These are phyloP conservation scores for Pythium brassicae DNA, from an alignment of 352 stramenopile species.

Conservation along the genomic window DNA sequence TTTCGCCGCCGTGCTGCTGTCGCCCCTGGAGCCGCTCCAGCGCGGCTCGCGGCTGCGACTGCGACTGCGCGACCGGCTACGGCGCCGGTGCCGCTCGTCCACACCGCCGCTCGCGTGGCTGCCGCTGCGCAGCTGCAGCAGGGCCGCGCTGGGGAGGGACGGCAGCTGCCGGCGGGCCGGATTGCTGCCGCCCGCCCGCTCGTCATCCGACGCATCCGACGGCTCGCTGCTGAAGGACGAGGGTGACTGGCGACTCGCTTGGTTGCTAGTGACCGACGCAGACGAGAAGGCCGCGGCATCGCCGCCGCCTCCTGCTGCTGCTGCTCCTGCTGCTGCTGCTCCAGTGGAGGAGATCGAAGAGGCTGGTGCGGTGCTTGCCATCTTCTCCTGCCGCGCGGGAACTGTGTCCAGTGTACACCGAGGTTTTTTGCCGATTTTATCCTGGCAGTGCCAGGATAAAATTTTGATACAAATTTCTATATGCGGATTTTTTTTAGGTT, in stretches of 20 bases:
- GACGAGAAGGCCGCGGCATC: no score
- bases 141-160: conserved; percentile 38
- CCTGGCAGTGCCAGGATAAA: no score
- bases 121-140: conserved; percentile 26
- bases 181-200: neutral
- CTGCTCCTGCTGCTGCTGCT: conserved; percentile 6
- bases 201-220: conserved; percentile 16
- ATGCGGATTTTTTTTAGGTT: no score
- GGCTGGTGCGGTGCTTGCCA: no score
- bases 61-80: conserved; percentile 22
- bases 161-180: conserved; percentile 16
- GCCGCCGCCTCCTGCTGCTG: no score
- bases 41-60: conserved; percentile 15
- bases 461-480: no score
- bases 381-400: no score
- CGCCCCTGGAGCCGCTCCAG: conserved; percentile 15
- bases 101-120: neutral
- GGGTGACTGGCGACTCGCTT: neutral
- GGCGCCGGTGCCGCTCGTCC: conserved; percentile 5
- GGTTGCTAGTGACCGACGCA: neutral
- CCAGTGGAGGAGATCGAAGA: neutral
- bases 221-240: conserved; percentile 15
- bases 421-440: no score
- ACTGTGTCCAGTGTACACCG: no score
- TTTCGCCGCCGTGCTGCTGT: conserved; percentile 11